A percentile compares a stretch with the other conserved stretches of the same genome.
Conservation (phyloP, 805 yeast species). For the Scheffersomyces amazonensis region DNA sequence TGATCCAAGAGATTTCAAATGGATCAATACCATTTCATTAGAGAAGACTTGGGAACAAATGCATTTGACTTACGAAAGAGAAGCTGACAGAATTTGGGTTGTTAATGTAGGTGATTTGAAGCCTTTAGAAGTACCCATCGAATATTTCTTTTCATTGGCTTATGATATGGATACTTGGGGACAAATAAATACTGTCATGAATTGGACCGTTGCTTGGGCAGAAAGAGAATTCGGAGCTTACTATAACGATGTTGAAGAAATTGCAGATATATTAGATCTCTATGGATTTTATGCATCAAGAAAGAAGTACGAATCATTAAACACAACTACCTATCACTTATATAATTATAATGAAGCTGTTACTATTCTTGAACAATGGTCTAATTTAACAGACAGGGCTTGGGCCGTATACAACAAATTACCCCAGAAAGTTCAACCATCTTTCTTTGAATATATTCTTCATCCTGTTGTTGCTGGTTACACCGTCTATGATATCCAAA, state of each 20-base stretch:
- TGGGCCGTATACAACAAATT: constrained; percentile 12
- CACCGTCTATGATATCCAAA: constrained; percentile 12
- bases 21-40: constrained; percentile 21
- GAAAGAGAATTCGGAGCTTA: constrained; percentile 9
- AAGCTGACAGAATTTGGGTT: constrained; percentile 18
- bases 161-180: constrained; percentile 14
- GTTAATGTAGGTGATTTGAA: constrained; percentile 25
- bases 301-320: constrained; percentile 11
- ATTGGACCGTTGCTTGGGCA: constrained; percentile 11
- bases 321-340: constrained; percentile 8
- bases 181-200: constrained; percentile 4
- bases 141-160: constrained; percentile 15
- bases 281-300: constrained; percentile 12
- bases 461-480: constrained; percentile 15
- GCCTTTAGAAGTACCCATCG: constrained; percentile 20
- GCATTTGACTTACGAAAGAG: constrained; percentile 16
- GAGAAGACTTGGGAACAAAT: constrained; percentile 23
- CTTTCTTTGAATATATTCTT: constrained; percentile 13
- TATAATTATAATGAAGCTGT: constrained; percentile 13
- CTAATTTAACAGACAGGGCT: constrained; percentile 11
- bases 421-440: constrained; percentile 10
- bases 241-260: constrained; percentile 8
- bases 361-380: constrained; percentile 11
- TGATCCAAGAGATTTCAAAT: constrained; percentile 23
- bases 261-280: constrained; percentile 12